phyloP scores from a whole-genome alignment of 148 eudicot species.

The Rhododendron kiyosumense region DNA sequence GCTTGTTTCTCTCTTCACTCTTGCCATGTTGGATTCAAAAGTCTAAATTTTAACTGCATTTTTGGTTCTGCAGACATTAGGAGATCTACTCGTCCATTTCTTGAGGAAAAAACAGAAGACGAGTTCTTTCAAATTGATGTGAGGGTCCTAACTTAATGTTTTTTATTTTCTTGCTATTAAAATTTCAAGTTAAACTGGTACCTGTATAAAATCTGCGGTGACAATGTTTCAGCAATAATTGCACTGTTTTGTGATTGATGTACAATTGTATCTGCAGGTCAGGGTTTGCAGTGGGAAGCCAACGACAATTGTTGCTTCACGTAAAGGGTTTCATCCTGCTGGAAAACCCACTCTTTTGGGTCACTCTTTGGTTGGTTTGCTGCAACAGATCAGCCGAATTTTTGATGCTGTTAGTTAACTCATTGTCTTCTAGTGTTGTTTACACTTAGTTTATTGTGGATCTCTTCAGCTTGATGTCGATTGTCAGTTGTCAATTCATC shows the following conservation, averaged over 20 bases:
- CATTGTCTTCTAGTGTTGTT: not conserved
- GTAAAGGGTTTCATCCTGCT: slow-evolving; percentile 62
- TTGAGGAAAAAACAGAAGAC: slow-evolving; percentile 65
- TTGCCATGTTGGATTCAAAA: not conserved
- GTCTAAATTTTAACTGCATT: slow-evolving; percentile 5
- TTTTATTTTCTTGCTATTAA: not conserved
- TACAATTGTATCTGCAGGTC: slow-evolving; percentile 41
- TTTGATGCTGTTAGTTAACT: slow-evolving; percentile 71
- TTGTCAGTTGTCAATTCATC: slow-evolving; percentile 26
- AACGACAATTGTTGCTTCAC: slow-evolving; percentile 70
- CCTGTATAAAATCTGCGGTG: not conserved
- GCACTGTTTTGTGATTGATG: not conserved
- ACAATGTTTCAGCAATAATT: not conserved
- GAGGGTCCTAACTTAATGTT: slow-evolving; percentile 10
- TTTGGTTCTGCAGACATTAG: slow-evolving; percentile 53
- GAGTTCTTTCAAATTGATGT: slow-evolving; percentile 88
- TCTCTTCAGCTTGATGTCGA: slow-evolving; percentile 32
- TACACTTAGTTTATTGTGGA: not conserved
- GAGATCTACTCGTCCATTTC: slow-evolving; percentile 64
- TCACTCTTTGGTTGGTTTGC: slow-evolving; percentile 90
- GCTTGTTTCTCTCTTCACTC: not conserved
- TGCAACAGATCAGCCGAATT: slow-evolving; percentile 84
- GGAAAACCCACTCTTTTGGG: slow-evolving; percentile 75
- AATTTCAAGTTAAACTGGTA: slow-evolving; percentile 1
- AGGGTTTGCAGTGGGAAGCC: slow-evolving; percentile 93